Evolutionary conservation across 371 early-diverging fungal species (phyloP).

Genomic region (Circinella minor): DNA sequence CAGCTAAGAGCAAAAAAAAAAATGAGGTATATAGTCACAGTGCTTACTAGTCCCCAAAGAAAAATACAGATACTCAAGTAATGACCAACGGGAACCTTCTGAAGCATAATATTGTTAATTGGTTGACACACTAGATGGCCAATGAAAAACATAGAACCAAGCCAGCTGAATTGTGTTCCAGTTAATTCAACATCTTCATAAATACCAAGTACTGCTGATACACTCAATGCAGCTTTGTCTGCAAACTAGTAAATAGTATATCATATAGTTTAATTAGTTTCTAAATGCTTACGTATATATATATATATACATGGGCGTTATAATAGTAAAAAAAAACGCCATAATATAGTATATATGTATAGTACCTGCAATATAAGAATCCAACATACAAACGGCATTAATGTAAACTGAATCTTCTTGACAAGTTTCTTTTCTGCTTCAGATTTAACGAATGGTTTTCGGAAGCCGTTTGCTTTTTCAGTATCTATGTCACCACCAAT

Average conservation of each 20-base stretch:
- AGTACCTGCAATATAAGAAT: constrained; percentile 18
- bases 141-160: constrained; percentile 22
- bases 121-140: constrained; percentile 24
- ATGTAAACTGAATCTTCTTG: constrained; percentile 14
- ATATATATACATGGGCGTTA: too few relatives aligned
- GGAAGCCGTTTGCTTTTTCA: constrained; percentile 2
- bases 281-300: too few relatives aligned
- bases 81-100: constrained; percentile 29
- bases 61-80: constrained; percentile 23
- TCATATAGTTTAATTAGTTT: not conserved
- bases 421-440: constrained; percentile 20
- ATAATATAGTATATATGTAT: too few relatives aligned
- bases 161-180: constrained; percentile 21
- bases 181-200: constrained; percentile 16
- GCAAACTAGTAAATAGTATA: constrained; percentile 6
- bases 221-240: constrained; percentile 17
- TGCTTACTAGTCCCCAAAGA: constrained; percentile 13
- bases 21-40: not conserved
- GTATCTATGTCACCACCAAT: not conserved
- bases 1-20: too few relatives aligned
- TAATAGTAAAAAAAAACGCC: too few relatives aligned
- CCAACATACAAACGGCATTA: constrained; percentile 25
- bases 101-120: constrained; percentile 38
- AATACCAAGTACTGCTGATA: constrained; percentile 19
- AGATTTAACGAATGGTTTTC: constrained; percentile 7